Evolutionary conservation across 441 rosid species (phyloP).

Genomic region (Omphalea diandra): DNA sequence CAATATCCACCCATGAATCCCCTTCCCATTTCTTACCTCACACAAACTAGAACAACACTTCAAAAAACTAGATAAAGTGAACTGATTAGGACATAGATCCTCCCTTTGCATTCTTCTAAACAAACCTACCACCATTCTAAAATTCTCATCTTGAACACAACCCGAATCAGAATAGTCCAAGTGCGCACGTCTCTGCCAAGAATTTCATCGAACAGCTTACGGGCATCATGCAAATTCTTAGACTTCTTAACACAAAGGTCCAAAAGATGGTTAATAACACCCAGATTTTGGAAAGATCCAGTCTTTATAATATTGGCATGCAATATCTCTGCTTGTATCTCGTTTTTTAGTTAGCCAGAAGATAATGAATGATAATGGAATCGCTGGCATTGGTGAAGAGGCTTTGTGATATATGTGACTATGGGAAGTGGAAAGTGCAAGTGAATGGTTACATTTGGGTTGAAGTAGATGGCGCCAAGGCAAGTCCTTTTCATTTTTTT

Average conservation of each 20-base stretch:
- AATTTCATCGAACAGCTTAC: constrained; percentile 44
- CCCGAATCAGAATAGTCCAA: constrained; percentile 49
- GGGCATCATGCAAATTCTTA: constrained; percentile 28
- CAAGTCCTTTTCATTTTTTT: constrained; percentile 24
- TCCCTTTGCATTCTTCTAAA: constrained; percentile 38
- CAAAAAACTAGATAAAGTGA: constrained; percentile 46
- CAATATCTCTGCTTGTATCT: constrained; percentile 9
- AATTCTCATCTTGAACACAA: constrained; percentile 30
- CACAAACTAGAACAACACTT: constrained; percentile 45
- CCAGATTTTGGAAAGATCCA: constrained; percentile 28
- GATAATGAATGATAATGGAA: not conserved
- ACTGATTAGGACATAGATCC: constrained; percentile 43
- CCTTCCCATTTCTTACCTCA: constrained; percentile 39
- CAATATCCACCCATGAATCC: constrained; percentile 53
- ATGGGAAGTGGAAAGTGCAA: constrained; percentile 1
- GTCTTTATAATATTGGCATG: constrained; percentile 40
- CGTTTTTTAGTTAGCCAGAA: not conserved
- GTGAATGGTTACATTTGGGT: not conserved
- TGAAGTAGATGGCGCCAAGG: constrained; percentile 1
- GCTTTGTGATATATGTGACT: not conserved
- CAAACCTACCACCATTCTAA: constrained; percentile 23
- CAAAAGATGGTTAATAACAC: constrained; percentile 29
- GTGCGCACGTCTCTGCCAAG: constrained; percentile 36
- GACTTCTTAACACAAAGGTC: constrained; percentile 9
- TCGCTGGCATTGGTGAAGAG: constrained; percentile 5